Percentiles rank a stretch among this genome's conserved stretches.
Conservation (phyloP, 768 basidiomycete species). For the Mycena vulgaris region DNA sequence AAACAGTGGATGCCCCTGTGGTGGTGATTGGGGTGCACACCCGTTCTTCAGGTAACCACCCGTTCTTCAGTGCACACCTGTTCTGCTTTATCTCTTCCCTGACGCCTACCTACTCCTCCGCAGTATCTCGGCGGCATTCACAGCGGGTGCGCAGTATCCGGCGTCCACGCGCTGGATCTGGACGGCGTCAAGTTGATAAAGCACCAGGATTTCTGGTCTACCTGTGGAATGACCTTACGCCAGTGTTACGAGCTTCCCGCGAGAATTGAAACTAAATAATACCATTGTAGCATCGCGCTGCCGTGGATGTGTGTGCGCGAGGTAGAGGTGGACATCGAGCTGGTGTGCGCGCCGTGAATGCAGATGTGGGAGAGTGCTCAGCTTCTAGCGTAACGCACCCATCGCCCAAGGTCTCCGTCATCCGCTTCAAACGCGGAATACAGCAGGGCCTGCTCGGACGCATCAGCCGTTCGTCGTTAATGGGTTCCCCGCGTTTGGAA, state of each 20-base stretch:
- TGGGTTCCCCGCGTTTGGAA: slow-evolving; percentile 58
- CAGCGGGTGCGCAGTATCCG: slow-evolving; percentile 82
- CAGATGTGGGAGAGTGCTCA: neutral
- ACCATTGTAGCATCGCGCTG: slow-evolving; percentile 67
- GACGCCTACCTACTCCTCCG: no score
- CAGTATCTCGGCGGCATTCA: slow-evolving; percentile 88
- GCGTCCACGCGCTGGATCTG: slow-evolving; percentile 78
- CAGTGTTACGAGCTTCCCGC: no score
- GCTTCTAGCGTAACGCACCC: slow-evolving; percentile 65
- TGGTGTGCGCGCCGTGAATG: slow-evolving; percentile 61
- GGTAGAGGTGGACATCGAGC: slow-evolving; percentile 81
- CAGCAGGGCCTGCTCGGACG: slow-evolving; percentile 85
- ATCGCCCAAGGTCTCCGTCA: slow-evolving; percentile 83
- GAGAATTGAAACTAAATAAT: neutral
- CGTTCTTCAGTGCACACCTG: no score
- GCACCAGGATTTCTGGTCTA: slow-evolving; percentile 87
- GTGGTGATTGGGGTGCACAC: slow-evolving; percentile 83
- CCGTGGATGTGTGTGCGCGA: slow-evolving; percentile 85
- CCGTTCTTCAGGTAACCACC: slow-evolving; percentile 70
- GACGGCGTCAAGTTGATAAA: slow-evolving; percentile 68
- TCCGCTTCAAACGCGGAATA: slow-evolving; percentile 88
- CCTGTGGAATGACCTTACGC: slow-evolving; percentile 80
- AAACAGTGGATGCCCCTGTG: slow-evolving; percentile 85
- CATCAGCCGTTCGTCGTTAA: slow-evolving; percentile 78
- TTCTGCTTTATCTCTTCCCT: no score